phyloP scores from a whole-genome alignment of 2,329 filamentous ascomycete species.

The Fusarium neocosmosporiellum region DNA sequence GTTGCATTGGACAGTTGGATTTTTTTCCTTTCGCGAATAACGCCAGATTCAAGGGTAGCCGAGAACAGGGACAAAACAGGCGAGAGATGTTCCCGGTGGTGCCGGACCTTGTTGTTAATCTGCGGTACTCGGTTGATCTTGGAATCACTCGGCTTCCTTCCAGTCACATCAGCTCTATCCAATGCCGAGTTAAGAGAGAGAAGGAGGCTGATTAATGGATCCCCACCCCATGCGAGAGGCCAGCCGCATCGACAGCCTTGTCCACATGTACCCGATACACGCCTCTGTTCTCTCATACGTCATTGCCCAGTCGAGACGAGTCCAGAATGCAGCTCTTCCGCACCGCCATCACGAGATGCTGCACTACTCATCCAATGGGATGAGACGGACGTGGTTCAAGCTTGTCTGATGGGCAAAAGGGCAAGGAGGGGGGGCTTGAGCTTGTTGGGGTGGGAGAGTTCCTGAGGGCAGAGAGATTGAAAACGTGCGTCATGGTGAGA shows the following conservation, averaged over 20 bases:
- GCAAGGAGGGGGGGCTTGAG: background rate
- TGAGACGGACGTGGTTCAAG: background rate
- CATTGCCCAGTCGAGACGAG: background rate
- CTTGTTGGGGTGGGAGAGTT: background rate
- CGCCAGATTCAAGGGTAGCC: background rate
- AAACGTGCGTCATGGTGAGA: slow-evolving; percentile 3
- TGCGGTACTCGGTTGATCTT: background rate
- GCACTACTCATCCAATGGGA: background rate
- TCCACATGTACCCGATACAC: background rate
- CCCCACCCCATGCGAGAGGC: background rate
- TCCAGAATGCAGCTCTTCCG: slow-evolving; percentile 4
- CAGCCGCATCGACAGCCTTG: background rate
- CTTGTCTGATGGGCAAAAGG: slow-evolving; percentile 2
- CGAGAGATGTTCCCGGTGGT: background rate
- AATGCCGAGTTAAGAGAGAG: background rate
- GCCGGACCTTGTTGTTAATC: background rate
- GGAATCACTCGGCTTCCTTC: background rate
- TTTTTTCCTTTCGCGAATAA: background rate
- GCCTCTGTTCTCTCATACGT: slow-evolving; percentile 9
- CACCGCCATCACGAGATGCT: slow-evolving; percentile 6
- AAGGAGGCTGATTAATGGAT: background rate
- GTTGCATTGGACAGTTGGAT: background rate
- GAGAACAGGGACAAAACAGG: background rate
- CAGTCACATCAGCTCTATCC: background rate
- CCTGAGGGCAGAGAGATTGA: background rate